A percentile compares a stretch with the other conserved stretches of the same genome.
These are phyloP conservation scores for Schrenkiella parvula DNA, from an alignment of 345 rosid species.

Conservation along the genomic window DNA sequence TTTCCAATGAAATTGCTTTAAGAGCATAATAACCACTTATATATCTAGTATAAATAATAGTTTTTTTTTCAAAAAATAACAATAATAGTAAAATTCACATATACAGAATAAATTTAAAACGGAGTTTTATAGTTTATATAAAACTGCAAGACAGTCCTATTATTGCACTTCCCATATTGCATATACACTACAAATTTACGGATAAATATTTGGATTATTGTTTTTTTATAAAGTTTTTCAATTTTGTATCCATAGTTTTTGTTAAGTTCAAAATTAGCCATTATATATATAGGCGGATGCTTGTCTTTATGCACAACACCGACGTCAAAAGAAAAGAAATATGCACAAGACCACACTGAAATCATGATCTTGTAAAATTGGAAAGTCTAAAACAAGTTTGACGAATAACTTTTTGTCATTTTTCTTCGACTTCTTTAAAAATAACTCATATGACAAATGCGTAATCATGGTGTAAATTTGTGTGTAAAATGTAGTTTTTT, in stretches of 20 bases:
- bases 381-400: background rate
- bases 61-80: too few relatives aligned
- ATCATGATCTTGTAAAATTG: background rate
- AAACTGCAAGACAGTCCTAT: too few relatives aligned
- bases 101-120: too few relatives aligned
- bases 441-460: background rate
- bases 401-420: constrained; percentile 3
- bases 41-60: background rate
- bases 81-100: too few relatives aligned
- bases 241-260: background rate
- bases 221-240: background rate
- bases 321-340: background rate
- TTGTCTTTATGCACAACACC: background rate
- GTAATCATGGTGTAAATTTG: background rate
- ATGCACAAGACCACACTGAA: background rate
- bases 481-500: background rate
- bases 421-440: constrained; percentile 2
- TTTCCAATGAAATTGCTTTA: too few relatives aligned
- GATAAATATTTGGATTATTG: background rate
- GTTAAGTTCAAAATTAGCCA: background rate
- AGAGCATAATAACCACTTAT: constrained; percentile 12
- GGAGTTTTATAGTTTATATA: too few relatives aligned
- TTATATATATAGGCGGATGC: background rate
- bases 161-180: too few relatives aligned
- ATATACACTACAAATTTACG: background rate